Evolutionary conservation across 441 rosid species (phyloP).

Genomic region (Macaranga tanarius): DNA sequence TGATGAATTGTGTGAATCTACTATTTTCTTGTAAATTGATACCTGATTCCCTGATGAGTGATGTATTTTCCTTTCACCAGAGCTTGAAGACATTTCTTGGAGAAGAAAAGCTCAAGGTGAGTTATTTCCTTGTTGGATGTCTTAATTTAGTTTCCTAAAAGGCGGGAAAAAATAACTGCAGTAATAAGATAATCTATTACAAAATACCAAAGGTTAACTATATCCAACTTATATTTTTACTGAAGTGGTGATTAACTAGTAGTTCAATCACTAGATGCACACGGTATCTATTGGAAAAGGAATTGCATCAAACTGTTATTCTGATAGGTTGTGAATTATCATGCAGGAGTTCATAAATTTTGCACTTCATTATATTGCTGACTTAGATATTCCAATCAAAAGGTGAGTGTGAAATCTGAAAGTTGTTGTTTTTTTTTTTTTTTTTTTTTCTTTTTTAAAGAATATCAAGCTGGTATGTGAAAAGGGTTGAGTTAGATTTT

Average conservation of each 20-base stretch:
- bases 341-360: conserved; percentile 87
- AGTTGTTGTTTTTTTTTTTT: too few species aligned
- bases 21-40: conserved; percentile 13
- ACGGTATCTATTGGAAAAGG: neutral
- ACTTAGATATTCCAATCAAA: conserved; percentile 97
- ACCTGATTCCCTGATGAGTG: conserved; percentile 22
- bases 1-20: neutral
- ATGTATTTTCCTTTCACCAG: conserved; percentile 37
- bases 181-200: neutral
- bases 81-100: conserved; percentile 88
- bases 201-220: neutral
- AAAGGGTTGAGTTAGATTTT: conserved; percentile 2
- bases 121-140: conserved; percentile 13
- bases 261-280: conserved; percentile 8
- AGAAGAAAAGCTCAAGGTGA: conserved; percentile 82
- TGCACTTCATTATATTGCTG: conserved; percentile 86
- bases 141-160: neutral
- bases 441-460: too few species aligned
- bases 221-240: neutral
- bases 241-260: neutral
- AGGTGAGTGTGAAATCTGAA: conserved; percentile 42
- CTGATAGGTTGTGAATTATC: conserved; percentile 26
- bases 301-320: conserved; percentile 11
- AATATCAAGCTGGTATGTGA: conserved; percentile 2
- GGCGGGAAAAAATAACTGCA: neutral